Percentiles rank a stretch among this genome's conserved stretches.
phyloP scores from a whole-genome alignment of 208 protist genomes.

The Crithidia bombi region DNA sequence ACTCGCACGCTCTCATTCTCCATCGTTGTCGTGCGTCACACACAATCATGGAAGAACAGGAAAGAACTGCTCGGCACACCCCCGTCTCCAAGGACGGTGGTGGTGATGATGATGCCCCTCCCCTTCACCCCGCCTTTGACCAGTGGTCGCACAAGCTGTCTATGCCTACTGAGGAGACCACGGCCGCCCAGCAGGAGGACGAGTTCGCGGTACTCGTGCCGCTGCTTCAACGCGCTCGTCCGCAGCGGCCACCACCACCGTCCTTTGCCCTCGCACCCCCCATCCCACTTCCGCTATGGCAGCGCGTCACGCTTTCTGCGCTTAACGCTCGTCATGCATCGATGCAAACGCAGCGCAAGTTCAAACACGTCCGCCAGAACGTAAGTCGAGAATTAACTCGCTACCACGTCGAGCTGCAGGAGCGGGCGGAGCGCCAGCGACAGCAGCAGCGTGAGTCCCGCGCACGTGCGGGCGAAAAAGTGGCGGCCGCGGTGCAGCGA shows the following conservation, averaged over 20 bases:
- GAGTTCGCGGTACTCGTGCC: constrained; percentile 24
- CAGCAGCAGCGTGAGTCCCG: constrained; percentile 66
- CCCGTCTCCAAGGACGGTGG: not conserved
- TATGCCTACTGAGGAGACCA: too few species aligned
- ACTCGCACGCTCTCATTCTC: not conserved
- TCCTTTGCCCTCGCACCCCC: constrained; percentile 52
- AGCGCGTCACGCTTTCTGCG: constrained; percentile 61
- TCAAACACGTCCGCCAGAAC: constrained; percentile 19
- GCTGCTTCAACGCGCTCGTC: constrained; percentile 32
- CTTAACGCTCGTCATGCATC: constrained; percentile 30
- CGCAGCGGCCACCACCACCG: constrained; percentile 28
- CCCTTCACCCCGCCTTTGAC: not conserved
- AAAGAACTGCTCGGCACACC: not conserved
- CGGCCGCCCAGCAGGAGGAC: not conserved
- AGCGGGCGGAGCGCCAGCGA: constrained; percentile 47
- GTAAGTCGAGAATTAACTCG: constrained; percentile 50
- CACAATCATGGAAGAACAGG: not conserved
- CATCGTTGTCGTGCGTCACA: not conserved
- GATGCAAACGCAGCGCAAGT: constrained; percentile 28
- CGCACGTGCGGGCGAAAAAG: constrained; percentile 45
- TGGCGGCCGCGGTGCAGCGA: constrained; percentile 39
- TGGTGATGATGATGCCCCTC: not conserved
- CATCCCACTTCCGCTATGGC: constrained; percentile 63
- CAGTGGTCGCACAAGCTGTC: not conserved
- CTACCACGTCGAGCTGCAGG: constrained; percentile 57